Conservation (phyloP, 164 flowering plant species). For the Umbilicus rupestris region DNA sequence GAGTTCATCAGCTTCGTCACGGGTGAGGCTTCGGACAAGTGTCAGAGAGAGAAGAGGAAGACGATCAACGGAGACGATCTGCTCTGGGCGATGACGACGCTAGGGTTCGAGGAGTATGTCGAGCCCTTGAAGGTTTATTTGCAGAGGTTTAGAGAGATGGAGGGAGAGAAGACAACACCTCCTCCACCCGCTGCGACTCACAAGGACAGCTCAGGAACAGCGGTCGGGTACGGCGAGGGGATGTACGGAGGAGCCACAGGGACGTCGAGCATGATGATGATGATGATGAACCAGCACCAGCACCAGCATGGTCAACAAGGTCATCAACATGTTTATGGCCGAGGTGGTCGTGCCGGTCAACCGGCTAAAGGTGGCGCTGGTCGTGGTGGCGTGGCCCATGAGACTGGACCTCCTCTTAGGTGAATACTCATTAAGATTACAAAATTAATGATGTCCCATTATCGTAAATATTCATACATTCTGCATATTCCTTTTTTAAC, state of each 20-base stretch:
- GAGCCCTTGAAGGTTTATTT: conserved; percentile 13
- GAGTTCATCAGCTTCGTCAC: conserved; percentile 41
- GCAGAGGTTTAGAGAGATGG: conserved; percentile 2
- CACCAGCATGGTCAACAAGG: neutral
- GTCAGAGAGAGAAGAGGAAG: conserved; percentile 34
- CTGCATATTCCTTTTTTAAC: too few species aligned
- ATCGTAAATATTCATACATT: too few species aligned
- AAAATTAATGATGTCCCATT: too few species aligned
- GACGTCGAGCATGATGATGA: neutral
- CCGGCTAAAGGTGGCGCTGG: neutral
- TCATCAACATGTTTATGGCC: neutral
- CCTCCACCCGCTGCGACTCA: neutral
- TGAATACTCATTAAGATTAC: neutral
- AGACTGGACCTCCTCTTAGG: neutral
- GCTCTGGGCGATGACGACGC: conserved; percentile 27
- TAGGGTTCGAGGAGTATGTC: conserved; percentile 31
- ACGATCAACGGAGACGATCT: conserved; percentile 35
- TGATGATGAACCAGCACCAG: neutral
- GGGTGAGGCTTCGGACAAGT: conserved; percentile 31
- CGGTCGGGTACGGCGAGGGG: neutral
- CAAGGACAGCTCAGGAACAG: neutral
- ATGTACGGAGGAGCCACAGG: neutral
- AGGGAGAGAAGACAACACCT: neutral
- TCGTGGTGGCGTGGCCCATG: neutral
- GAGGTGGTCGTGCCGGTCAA: neutral